Evolutionary conservation across 1,284 basidiomycete species (phyloP).

Genomic region (Malassezia vespertilionis): DNA sequence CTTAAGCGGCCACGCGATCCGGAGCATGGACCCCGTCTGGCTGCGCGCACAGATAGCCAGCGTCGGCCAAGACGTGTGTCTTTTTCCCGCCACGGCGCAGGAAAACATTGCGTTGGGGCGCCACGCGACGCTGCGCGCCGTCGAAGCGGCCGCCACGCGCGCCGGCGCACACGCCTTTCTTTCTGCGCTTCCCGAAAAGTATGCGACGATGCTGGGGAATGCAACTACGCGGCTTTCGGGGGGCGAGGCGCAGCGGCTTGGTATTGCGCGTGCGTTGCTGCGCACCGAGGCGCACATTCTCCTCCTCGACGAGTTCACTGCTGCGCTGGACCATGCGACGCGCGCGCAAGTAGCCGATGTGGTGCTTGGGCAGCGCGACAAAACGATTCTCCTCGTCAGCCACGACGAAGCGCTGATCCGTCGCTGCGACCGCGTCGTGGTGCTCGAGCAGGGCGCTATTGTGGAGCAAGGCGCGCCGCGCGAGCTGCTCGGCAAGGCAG

Average conservation of each 20-base stretch:
- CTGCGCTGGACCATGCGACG: slow-evolving; percentile 59
- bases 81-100: slow-evolving; percentile 32
- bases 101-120: slow-evolving; percentile 37
- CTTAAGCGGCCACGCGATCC: slow-evolving; percentile 18
- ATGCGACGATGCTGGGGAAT: slow-evolving; percentile 76
- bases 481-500: too few species aligned
- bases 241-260: slow-evolving; percentile 83
- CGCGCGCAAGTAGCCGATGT: slow-evolving; percentile 52
- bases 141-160: slow-evolving; percentile 60
- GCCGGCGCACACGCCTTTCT: slow-evolving; percentile 84
- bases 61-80: slow-evolving; percentile 28
- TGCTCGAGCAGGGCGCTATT: slow-evolving; percentile 65
- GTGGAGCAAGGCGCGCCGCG: slow-evolving; percentile 48
- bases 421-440: slow-evolving; percentile 77
- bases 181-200: slow-evolving; percentile 64
- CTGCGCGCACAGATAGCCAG: slow-evolving; percentile 37
- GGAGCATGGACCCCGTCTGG: slow-evolving; percentile 17
- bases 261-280: slow-evolving; percentile 81
- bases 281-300: slow-evolving; percentile 60
- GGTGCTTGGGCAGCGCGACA: background rate
- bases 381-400: slow-evolving; percentile 78
- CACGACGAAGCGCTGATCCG: slow-evolving; percentile 85
- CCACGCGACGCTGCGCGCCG: slow-evolving; percentile 49
- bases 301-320: slow-evolving; percentile 87
- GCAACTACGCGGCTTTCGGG: slow-evolving; percentile 79